These are phyloP conservation scores for Mortierella sp. DNA, from an alignment of 371 early-diverging fungal genomes.

Conservation along the genomic window DNA sequence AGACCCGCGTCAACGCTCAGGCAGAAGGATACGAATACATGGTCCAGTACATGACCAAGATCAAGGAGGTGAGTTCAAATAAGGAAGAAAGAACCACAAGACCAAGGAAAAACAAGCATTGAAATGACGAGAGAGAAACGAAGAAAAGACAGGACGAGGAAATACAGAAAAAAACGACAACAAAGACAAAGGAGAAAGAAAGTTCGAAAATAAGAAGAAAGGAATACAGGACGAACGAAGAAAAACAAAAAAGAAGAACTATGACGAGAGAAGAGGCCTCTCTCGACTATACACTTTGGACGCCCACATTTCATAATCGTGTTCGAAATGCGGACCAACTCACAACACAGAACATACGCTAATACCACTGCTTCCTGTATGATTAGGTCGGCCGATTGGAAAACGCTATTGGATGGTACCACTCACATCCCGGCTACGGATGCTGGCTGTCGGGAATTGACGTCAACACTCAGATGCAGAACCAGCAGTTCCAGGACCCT, in stretches of 20 bases:
- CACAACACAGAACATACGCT: neutral
- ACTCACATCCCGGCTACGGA: conserved; percentile 98
- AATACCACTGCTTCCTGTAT: neutral
- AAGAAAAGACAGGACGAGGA: neutral
- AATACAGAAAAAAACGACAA: neutral
- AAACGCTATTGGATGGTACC: conserved; percentile 98
- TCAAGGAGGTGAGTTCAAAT: conserved; percentile 75
- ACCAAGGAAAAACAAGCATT: neutral
- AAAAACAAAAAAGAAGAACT: too few species aligned
- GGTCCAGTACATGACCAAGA: conserved; percentile 91
- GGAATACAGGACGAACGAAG: too few species aligned
- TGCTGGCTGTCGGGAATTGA: conserved; percentile 99
- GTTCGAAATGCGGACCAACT: too few species aligned
- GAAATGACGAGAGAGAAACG: neutral
- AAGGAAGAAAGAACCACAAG: too few species aligned
- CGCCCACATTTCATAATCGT: too few species aligned
- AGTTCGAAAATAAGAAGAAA: too few species aligned
- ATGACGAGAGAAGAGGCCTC: too few species aligned
- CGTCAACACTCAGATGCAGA: conserved; percentile 95
- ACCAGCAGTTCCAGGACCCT: conserved; percentile 97
- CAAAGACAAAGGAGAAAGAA: neutral
- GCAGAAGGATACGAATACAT: conserved; percentile 97
- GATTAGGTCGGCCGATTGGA: conserved; percentile 91
- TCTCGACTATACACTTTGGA: too few species aligned
- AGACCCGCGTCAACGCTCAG: conserved; percentile 98